Conservation (phyloP, 1,284 basidiomycete species). For the Pyrrhoderma lamaoense region DNA sequence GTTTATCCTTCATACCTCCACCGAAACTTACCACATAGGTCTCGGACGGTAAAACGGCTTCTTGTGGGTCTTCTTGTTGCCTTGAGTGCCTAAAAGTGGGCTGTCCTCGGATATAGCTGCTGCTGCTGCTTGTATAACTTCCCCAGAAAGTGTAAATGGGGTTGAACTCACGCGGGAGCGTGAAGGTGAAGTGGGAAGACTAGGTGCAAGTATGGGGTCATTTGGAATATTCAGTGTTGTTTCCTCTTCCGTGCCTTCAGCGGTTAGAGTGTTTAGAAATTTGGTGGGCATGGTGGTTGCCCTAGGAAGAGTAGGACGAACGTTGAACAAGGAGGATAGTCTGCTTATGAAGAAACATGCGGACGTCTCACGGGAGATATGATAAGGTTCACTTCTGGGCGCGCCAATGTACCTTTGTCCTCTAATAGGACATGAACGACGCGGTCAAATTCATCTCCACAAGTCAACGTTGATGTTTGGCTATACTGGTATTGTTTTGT, state of each 20-base stretch:
- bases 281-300: conserved; percentile 4
- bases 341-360: no score
- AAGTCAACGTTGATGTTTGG: no score
- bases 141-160: not conserved
- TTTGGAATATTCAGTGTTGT: conserved; percentile 1
- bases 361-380: no score
- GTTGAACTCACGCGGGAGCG: conserved; percentile 4
- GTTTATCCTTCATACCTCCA: conserved; percentile 12
- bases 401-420: no score
- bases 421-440: no score
- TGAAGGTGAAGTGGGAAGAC: conserved; percentile 14
- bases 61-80: conserved; percentile 24
- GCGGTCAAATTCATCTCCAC: no score
- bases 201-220: conserved; percentile 14
- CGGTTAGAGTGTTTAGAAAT: not conserved
- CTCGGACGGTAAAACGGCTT: conserved; percentile 63
- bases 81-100: conserved; percentile 26
- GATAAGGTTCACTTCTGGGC: no score
- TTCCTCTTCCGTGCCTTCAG: not conserved
- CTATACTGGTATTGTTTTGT: no score
- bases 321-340: no score
- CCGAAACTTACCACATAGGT: conserved; percentile 45
- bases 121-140: not conserved
- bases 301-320: not conserved
- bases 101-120: conserved; percentile 23